Evolutionary conservation across 2,329 filamentous ascomycete genomes (phyloP).

Genomic region (Fusarium falciforme): DNA sequence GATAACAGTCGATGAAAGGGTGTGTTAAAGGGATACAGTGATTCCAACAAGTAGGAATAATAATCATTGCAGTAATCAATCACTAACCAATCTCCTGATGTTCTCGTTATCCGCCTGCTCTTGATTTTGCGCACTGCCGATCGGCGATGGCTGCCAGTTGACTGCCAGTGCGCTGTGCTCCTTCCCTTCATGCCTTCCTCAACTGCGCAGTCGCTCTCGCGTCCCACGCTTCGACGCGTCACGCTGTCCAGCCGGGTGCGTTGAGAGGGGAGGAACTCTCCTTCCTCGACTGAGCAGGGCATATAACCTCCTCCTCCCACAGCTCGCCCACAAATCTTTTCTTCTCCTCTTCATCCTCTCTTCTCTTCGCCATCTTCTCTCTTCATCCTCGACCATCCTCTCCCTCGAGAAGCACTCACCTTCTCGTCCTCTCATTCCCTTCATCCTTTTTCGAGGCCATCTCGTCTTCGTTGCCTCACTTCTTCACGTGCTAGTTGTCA

Average conservation of each 20-base stretch:
- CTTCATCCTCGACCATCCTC: constrained; percentile 30
- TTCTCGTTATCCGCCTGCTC: not conserved
- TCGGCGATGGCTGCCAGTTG: not conserved
- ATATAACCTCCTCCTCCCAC: constrained; percentile 15
- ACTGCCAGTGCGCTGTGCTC: constrained; percentile 1
- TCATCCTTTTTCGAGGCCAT: constrained; percentile 26
- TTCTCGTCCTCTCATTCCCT: constrained; percentile 31
- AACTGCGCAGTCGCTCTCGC: not conserved
- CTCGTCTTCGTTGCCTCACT: constrained; percentile 12
- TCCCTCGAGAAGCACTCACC: constrained; percentile 15
- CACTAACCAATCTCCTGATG: not conserved
- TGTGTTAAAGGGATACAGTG: not conserved
- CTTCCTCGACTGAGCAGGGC: constrained; percentile 10
- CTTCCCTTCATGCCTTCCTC: constrained; percentile 32
- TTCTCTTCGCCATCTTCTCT: constrained; percentile 14
- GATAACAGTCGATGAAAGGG: not conserved
- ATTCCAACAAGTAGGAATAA: not conserved
- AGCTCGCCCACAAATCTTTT: constrained; percentile 8
- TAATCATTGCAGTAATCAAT: not conserved
- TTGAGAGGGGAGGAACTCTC: constrained; percentile 35
- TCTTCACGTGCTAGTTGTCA: constrained; percentile 12
- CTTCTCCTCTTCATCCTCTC: constrained; percentile 23
- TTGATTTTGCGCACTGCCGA: not conserved
- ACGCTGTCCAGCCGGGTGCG: constrained; percentile 28
- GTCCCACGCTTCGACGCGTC: constrained; percentile 15